Evolutionary conservation across 2,329 filamentous ascomycete genomes (phyloP).

Genomic region (Seiridium cupressi): DNA sequence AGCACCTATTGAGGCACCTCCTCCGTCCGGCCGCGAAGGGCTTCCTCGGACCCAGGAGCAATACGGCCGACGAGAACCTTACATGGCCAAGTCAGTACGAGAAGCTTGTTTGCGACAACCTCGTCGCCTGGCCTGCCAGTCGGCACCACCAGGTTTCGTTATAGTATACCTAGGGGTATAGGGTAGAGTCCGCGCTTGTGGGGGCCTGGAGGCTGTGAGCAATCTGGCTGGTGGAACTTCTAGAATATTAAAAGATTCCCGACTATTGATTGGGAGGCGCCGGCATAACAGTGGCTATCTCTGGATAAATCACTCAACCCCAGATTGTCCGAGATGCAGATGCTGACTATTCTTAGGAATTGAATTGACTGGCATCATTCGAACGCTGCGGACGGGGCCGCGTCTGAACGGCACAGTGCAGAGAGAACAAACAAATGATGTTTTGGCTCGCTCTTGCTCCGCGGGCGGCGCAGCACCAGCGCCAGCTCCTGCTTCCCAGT

Average conservation of each 20-base stretch:
- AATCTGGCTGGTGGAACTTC: conserved; percentile 4
- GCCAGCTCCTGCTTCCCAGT: too few species aligned
- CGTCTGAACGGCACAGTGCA: too few species aligned
- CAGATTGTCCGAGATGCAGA: background rate
- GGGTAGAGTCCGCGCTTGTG: background rate
- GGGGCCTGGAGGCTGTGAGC: background rate
- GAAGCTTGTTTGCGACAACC: background rate
- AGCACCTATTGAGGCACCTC: background rate
- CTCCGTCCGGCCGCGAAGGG: background rate
- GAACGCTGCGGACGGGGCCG: too few species aligned
- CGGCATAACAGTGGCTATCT: background rate
- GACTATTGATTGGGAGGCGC: background rate
- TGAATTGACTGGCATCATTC: too few species aligned
- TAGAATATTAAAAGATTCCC: background rate
- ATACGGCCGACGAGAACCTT: background rate
- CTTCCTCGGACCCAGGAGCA: background rate
- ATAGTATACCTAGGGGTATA: background rate
- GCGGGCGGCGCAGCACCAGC: too few species aligned
- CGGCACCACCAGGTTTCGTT: background rate
- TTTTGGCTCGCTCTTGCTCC: too few species aligned
- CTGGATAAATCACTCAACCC: background rate
- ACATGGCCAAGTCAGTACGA: background rate
- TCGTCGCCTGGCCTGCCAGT: background rate
- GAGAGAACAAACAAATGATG: too few species aligned
- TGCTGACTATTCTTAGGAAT: too few species aligned